phyloP scores from a whole-genome alignment of 2,329 filamentous ascomycete species.

The Hypoxylon sp. region DNA sequence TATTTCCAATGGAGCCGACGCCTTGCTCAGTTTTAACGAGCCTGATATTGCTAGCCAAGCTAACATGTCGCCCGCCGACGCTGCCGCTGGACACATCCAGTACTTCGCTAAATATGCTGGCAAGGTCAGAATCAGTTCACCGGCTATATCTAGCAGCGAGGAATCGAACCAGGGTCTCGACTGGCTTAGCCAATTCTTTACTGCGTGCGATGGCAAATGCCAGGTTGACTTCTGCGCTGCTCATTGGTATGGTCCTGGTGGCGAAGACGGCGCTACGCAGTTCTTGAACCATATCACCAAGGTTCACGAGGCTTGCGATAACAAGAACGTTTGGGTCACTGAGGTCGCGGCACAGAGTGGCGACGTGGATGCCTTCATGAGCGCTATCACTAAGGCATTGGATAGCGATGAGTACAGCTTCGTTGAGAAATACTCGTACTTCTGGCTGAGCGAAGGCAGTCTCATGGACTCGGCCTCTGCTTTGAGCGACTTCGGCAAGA shows the following conservation, averaged over 20 bases:
- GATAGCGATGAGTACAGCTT: slow-evolving; percentile 64
- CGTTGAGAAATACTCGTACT: slow-evolving; percentile 72
- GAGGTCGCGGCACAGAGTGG: slow-evolving; percentile 72
- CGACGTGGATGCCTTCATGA: slow-evolving; percentile 65
- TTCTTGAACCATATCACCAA: slow-evolving; percentile 70
- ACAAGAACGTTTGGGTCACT: slow-evolving; percentile 73
- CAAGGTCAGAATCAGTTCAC: slow-evolving; percentile 69
- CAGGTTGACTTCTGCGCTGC: slow-evolving; percentile 72
- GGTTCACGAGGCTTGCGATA: slow-evolving; percentile 63
- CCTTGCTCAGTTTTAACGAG: slow-evolving; percentile 80
- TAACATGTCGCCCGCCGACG: slow-evolving; percentile 67
- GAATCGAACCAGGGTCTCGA: slow-evolving; percentile 65
- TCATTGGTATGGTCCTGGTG: slow-evolving; percentile 74
- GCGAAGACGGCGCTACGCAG: slow-evolving; percentile 58
- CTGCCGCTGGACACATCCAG: slow-evolving; percentile 68
- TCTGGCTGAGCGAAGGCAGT: slow-evolving; percentile 63
- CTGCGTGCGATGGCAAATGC: slow-evolving; percentile 67
- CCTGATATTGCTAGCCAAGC: slow-evolving; percentile 74
- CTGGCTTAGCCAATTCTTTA: slow-evolving; percentile 70
- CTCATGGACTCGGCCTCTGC: slow-evolving; percentile 59
- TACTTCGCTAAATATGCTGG: slow-evolving; percentile 70
- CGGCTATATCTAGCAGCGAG: slow-evolving; percentile 74
- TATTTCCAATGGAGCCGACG: slow-evolving; percentile 68
- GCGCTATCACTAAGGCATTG: slow-evolving; percentile 63
- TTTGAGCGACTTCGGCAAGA: slow-evolving; percentile 65